Evolutionary conservation across 1,284 basidiomycete species (phyloP).

Genomic region (Inonotus obliquus): DNA sequence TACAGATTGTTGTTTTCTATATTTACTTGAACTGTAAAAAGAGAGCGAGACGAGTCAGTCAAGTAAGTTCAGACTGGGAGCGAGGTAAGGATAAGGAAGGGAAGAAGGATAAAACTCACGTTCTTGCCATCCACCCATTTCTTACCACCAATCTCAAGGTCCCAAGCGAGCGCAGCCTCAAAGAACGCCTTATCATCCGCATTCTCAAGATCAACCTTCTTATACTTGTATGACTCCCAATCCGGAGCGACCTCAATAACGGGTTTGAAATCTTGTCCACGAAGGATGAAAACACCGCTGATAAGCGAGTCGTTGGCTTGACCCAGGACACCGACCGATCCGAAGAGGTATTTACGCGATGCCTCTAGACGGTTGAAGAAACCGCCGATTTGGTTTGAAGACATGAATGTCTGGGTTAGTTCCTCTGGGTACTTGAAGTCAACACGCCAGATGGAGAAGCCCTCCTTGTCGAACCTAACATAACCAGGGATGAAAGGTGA

Average conservation of each 20-base stretch:
- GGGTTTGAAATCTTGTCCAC: slow-evolving; percentile 69
- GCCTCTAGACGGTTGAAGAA: slow-evolving; percentile 97
- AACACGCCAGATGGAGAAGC: slow-evolving; percentile 89
- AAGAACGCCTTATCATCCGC: slow-evolving; percentile 82
- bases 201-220: slow-evolving; percentile 63
- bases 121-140: slow-evolving; percentile 85
- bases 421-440: slow-evolving; percentile 98
- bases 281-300: slow-evolving; percentile 75
- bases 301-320: slow-evolving; percentile 73
- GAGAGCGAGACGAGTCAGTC: not conserved
- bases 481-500: slow-evolving; percentile 20
- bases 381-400: slow-evolving; percentile 83
- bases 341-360: slow-evolving; percentile 94
- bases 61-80: not conserved
- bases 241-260: slow-evolving; percentile 87
- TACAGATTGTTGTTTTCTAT: not conserved
- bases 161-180: slow-evolving; percentile 88
- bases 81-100: no score
- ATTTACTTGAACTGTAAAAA: slow-evolving; percentile 15
- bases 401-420: slow-evolving; percentile 92
- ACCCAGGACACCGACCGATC: slow-evolving; percentile 89
- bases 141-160: slow-evolving; percentile 80
- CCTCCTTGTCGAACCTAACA: slow-evolving; percentile 89
- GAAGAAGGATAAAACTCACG: slow-evolving; percentile 42
- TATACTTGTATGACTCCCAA: slow-evolving; percentile 86